phyloP scores from a whole-genome alignment of 2,329 filamentous ascomycete genomes.

The Aspergillus niger region DNA sequence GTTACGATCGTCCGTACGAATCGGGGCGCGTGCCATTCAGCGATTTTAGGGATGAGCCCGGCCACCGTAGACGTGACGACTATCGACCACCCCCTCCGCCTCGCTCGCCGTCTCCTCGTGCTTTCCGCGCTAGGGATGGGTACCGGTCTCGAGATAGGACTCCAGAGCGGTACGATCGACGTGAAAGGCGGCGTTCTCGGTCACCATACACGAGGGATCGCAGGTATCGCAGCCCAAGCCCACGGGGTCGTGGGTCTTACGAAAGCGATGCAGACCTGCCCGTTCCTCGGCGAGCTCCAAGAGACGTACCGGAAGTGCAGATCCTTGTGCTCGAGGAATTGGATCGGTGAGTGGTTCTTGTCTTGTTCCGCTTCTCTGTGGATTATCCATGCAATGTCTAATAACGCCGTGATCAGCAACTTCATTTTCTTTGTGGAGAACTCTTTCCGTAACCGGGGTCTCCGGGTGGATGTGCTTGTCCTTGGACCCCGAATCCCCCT shows the following conservation, averaged over 20 bases:
- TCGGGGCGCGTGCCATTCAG: constrained; percentile 43
- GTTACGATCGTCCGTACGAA: constrained; percentile 47
- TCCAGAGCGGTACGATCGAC: constrained; percentile 55
- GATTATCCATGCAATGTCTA: constrained; percentile 12
- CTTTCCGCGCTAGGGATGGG: constrained; percentile 65
- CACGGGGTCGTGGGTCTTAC: constrained; percentile 55
- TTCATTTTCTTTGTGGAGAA: constrained; percentile 83
- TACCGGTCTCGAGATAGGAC: constrained; percentile 53
- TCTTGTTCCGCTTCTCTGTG: neutral
- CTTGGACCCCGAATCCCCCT: constrained; percentile 75
- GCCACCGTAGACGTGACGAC: constrained; percentile 59
- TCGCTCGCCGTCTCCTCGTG: constrained; percentile 61
- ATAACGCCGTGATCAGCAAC: constrained; percentile 51
- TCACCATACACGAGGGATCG: constrained; percentile 68
- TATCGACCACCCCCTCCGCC: constrained; percentile 56
- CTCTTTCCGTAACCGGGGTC: constrained; percentile 68
- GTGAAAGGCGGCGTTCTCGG: constrained; percentile 65
- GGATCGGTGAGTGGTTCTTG: constrained; percentile 49
- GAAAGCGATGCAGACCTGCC: constrained; percentile 66
- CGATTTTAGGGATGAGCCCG: constrained; percentile 54
- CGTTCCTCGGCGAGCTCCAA: constrained; percentile 70
- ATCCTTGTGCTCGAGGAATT: constrained; percentile 79
- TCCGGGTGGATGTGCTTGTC: constrained; percentile 78
- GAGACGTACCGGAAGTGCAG: constrained; percentile 85
- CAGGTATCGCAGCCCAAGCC: constrained; percentile 69